Base-by-base conservation (phyloP, 2,329 filamentous ascomycete species). In the Neofusicoccum ribis region DNA sequence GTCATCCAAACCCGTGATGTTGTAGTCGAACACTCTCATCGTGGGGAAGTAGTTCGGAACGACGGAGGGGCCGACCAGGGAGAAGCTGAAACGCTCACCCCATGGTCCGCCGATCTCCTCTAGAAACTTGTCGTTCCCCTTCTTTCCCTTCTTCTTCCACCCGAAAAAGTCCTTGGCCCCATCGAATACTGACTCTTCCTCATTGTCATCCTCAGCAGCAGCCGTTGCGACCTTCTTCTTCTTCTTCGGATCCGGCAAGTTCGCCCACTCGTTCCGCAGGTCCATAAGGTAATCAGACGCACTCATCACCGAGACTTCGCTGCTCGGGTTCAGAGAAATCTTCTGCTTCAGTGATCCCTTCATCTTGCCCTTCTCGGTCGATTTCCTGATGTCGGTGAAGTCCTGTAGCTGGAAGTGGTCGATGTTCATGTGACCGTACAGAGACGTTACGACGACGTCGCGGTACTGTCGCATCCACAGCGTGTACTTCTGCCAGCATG, bases 401-500 rank as follows among this genome's bases (percentile, higher is more conserved):
- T 98, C 94, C 71, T 97, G 92, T 15, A 99, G 81, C 73, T 98
- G 86, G 78, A 99, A 99, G 77, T 99, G 95, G 72, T 99, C 95
- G 69, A 97, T 91, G 73, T 99, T 99, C 95, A 99, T 98, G 76
- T 99, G 95, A 1, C 94, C 95, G 73, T 91, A 99, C 5, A 96
- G 74, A 31, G 88, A 88, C 12, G 86, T 88, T 20, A 93, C 84
- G 20, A 99, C 84, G 43, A 99, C 89, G 76, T 99, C 95, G 39
- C 95, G 90, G 77, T 93, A 99, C 76, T 96, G 92, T 70, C 88
- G 86, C 72, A 94, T 81, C 92, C 93, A 98, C 3, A 98, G 81
- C 0, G 92, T 91, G 78, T 97, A 99, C 76, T 96, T 97, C 76
- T 97, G 94, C 93, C 94, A 99, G 80, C 95, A 99, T 0, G 91